Conservation (phyloP, 176 grass and related monocot species). For the Tillandsia leiboldiana region DNA sequence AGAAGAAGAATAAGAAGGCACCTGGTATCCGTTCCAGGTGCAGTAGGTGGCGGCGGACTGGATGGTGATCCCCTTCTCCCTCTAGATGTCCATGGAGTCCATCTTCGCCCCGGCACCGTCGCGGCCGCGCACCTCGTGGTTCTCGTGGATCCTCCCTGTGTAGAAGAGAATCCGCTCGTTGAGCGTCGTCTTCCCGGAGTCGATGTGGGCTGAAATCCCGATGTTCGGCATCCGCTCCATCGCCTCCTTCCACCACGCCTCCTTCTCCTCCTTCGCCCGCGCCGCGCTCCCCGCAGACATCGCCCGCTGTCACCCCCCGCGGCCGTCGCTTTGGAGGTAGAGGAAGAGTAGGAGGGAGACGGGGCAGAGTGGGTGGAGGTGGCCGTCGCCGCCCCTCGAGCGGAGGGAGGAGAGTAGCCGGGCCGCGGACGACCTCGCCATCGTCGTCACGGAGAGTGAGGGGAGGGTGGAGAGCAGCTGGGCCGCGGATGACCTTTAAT, state of each 20-base stretch:
- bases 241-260: slow-evolving; percentile 60
- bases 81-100: slow-evolving; percentile 98
- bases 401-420: slow-evolving; percentile 25
- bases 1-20: slow-evolving; percentile 6
- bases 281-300: slow-evolving; percentile 23
- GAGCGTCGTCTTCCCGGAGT: slow-evolving; percentile 96
- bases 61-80: slow-evolving; percentile 93
- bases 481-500: no score
- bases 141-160: slow-evolving; percentile 90
- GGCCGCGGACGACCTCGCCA: slow-evolving; percentile 27
- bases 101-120: slow-evolving; percentile 93
- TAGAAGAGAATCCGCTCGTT: slow-evolving; percentile 91
- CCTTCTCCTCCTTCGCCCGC: slow-evolving; percentile 72
- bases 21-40: slow-evolving; percentile 91
- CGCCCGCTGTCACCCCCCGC: slow-evolving; percentile 4
- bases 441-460: slow-evolving; percentile 2
- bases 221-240: slow-evolving; percentile 91
- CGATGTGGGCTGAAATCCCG: slow-evolving; percentile 93
- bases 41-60: slow-evolving; percentile 97
- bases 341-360: background rate
- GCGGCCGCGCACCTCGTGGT: slow-evolving; percentile 85
- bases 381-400: background rate
- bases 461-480: background rate
- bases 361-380: background rate
- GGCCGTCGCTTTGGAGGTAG: background rate